Evolutionary conservation across 1,284 basidiomycete species (phyloP).

Genomic region (Heimioporus punctisporus): DNA sequence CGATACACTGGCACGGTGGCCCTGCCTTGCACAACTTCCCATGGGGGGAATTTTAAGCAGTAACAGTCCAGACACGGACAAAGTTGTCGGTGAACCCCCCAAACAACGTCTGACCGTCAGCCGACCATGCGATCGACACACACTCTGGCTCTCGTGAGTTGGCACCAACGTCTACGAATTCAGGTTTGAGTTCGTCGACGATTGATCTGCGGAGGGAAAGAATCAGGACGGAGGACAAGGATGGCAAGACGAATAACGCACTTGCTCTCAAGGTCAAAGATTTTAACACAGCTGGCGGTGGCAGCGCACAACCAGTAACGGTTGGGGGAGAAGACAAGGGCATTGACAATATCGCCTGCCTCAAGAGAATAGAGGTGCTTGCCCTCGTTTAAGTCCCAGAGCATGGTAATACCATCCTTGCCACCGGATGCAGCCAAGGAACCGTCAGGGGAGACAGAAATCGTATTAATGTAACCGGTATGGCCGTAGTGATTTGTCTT

Average conservation of each 20-base stretch:
- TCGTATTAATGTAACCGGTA: slow-evolving; percentile 99
- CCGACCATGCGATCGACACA: slow-evolving; percentile 98
- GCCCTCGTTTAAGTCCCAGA: slow-evolving; percentile 99
- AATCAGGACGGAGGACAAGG: slow-evolving; percentile 7
- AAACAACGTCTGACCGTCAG: slow-evolving; percentile 97
- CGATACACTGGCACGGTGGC: slow-evolving; percentile 16
- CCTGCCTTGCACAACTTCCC: slow-evolving; percentile 30
- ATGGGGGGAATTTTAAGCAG: slow-evolving; percentile 53
- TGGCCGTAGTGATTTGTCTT: slow-evolving; percentile 99
- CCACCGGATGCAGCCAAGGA: slow-evolving; percentile 99
- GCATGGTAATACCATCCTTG: slow-evolving; percentile 99
- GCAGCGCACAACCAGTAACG: slow-evolving; percentile 99
- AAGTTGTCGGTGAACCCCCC: slow-evolving; percentile 94
- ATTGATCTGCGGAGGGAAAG: slow-evolving; percentile 70
- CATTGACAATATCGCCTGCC: slow-evolving; percentile 98
- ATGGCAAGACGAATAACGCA: slow-evolving; percentile 43
- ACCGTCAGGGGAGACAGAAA: slow-evolving; percentile 99
- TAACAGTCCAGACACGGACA: slow-evolving; percentile 93
- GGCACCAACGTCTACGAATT: slow-evolving; percentile 81
- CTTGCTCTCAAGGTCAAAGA: slow-evolving; percentile 99
- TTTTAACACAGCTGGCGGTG: slow-evolving; percentile 98
- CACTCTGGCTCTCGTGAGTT: slow-evolving; percentile 92
- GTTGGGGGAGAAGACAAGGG: slow-evolving; percentile 99
- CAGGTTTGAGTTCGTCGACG: slow-evolving; percentile 98
- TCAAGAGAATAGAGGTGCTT: slow-evolving; percentile 99